Percentiles rank a stretch among this genome's conserved stretches.
phyloP scores from a whole-genome alignment of 148 eudicot species.

The Arctostaphylos glauca region DNA sequence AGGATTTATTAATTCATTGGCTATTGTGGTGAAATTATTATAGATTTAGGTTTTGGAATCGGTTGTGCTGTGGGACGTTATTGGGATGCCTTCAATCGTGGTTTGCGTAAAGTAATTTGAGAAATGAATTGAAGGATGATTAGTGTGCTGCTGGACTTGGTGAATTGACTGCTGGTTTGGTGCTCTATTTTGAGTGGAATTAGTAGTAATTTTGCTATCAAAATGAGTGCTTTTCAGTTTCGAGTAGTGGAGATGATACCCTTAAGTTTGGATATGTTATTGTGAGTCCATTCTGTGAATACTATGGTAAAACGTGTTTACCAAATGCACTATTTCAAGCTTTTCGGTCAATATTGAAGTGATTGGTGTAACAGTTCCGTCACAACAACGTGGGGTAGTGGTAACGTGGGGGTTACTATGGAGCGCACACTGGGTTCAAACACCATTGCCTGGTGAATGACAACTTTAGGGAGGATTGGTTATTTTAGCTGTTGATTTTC shows the following conservation, averaged over 20 bases:
- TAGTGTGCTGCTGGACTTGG: slow-evolving; percentile 14
- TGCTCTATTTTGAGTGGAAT: slow-evolving; percentile 3
- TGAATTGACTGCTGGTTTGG: slow-evolving; percentile 10
- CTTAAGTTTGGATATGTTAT: slow-evolving; percentile 18
- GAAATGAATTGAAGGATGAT: slow-evolving; percentile 6
- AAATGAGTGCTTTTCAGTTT: neutral
- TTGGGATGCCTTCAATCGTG: neutral
- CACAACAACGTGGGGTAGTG: neutral
- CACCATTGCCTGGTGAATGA: neutral
- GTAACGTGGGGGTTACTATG: neutral
- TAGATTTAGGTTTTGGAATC: slow-evolving; percentile 16
- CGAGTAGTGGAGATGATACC: neutral
- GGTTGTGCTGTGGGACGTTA: slow-evolving; percentile 1
- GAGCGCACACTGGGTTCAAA: neutral
- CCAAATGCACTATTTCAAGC: neutral
- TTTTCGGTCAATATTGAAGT: neutral
- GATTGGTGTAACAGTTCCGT: neutral
- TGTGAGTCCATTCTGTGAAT: neutral
- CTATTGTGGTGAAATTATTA: neutral
- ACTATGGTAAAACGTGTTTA: neutral
- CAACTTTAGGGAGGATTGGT: neutral
- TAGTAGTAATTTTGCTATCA: slow-evolving; percentile 3
- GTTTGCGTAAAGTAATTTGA: neutral
- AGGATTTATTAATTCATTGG: slow-evolving; percentile 15
- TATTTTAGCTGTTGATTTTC: neutral